Evolutionary conservation across 768 basidiomycete species (phyloP), one percentile per base, ranked within the genome.

Genomic region (Saitozyma sp.): DNA sequence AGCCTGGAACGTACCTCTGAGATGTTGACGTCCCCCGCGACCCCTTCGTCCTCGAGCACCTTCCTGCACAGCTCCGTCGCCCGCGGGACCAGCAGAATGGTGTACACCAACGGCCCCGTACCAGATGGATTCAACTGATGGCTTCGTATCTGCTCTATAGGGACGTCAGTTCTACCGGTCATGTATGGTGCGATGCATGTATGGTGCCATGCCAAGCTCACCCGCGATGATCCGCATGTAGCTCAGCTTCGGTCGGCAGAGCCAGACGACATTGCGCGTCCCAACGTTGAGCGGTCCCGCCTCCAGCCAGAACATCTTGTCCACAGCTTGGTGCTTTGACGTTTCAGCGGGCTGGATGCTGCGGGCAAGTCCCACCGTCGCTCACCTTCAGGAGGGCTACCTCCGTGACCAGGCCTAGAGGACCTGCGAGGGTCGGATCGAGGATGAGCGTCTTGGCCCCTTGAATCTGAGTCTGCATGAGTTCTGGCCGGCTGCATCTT

Each of bases 291-390:
- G 81, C 9, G 91, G 88, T 16, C 94, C 94, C 10, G 88, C 80
- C 80, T 98, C 96, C 20, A 99, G 86, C 95, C 96, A 99, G 81
- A 94, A 96, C 91, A 99, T 95, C 83, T 96, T 96, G 82, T 97
- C 94, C 3, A 99, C 92, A 6, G 92, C 94, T 86, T 98, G 94
- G 76, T 98, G 90, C 95, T 29, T 29, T 98, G 69, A 59, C 20
- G 11, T 54, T 54, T 55, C 56, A 57, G 50, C 51, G 29, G 5
- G 29, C 29, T 29, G 5, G 2, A 29, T 29, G 29, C 2, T 9
- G 9, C 19, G 46, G 19, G 42, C 9, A 54, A 45, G 10, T 17
- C 29, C 6, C 19, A 39, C 41, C 14, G 20, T 39, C n/a, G 43
- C 29, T 16, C 56, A 93, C 96, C 87, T 98, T 97, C 59, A 98